These are phyloP conservation scores for Calonectria pseudoreteaudii DNA, from an alignment of 2,329 filamentous ascomycete genomes.

Conservation along the genomic window DNA sequence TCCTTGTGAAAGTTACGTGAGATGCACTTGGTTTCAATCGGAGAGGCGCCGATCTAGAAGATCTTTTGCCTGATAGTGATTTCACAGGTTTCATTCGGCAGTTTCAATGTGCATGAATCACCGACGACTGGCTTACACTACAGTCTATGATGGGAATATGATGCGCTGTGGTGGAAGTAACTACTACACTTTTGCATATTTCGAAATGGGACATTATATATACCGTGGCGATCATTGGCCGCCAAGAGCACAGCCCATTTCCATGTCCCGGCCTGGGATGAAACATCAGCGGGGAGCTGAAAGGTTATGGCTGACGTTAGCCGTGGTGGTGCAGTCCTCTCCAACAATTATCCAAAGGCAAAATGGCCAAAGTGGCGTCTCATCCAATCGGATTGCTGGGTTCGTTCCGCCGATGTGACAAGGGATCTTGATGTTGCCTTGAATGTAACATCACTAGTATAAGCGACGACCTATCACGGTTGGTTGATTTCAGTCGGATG, in stretches of 20 bases:
- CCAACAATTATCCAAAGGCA: background rate
- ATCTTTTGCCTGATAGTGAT: background rate
- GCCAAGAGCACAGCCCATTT: background rate
- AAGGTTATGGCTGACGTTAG: background rate
- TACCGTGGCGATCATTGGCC: background rate
- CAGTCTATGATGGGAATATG: background rate
- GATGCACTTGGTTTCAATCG: background rate
- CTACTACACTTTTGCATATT: background rate
- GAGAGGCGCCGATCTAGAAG: background rate
- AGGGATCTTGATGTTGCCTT: background rate
- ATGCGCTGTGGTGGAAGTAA: background rate
- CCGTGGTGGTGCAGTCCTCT: background rate
- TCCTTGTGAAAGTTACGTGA: background rate
- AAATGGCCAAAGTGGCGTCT: background rate
- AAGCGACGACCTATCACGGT: background rate
- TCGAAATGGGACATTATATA: background rate
- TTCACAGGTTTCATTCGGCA: background rate
- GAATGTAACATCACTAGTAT: background rate
- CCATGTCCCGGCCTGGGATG: background rate
- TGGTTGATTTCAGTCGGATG: background rate
- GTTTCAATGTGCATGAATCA: background rate
- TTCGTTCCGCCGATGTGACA: background rate
- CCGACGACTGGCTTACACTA: background rate
- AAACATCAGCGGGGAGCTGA: background rate
- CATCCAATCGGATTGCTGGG: background rate